Base-by-base conservation (phyloP, 208 protist species). In the Acanthamoeba lenticulata region DNA sequence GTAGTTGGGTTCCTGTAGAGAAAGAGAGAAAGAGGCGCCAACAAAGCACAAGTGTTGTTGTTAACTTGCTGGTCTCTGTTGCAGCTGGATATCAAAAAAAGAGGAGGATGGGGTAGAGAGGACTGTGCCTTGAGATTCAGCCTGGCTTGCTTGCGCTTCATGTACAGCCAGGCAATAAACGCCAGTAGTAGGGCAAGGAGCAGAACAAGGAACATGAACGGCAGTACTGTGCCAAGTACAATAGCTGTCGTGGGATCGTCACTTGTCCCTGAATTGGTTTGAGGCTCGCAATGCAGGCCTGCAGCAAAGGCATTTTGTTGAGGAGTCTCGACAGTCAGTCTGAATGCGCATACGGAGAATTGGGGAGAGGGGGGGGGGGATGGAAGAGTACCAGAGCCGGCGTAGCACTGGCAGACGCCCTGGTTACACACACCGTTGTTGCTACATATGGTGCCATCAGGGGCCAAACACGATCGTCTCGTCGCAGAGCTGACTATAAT, bases 141-240 rank as follows among this genome's bases (percentile, higher is more conserved):
- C 74, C 55, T 85, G 74, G 74, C 42, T 29, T 85, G 74, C 27
- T 55, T 47, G 74, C 55, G 55, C 74, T 55, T 85, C 74, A 85
- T 85, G 74, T 38, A 85, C 2, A 21, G 42, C 74, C 74, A 85
- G 19, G 55, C 1, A 29, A 85, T 38, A 0, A 85, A 29, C 3
- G 74, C 74, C n/a, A 5, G 6, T 21, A 85, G 27, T 15, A 85
- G 3, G n/a, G 74, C 44, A 27, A 85, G 3, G 34, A 85, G 15
- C 5, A 85, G 45, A 38, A 85, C 42, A 27, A 85, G 44, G 42
- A 85, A 85, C 27, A 85, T 42, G 7, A 55, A 1, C 5, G 74
- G 74, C n/a, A 85, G 74, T 42, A 85, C 74, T 6, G 38, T 42
- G 44, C 74, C 74, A 6, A 85, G 42, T 27, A 85, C 74, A 34